Conservation (phyloP, 225 moss, liverwort and hornwort genomes). For the Takakia lepidozioides region DNA sequence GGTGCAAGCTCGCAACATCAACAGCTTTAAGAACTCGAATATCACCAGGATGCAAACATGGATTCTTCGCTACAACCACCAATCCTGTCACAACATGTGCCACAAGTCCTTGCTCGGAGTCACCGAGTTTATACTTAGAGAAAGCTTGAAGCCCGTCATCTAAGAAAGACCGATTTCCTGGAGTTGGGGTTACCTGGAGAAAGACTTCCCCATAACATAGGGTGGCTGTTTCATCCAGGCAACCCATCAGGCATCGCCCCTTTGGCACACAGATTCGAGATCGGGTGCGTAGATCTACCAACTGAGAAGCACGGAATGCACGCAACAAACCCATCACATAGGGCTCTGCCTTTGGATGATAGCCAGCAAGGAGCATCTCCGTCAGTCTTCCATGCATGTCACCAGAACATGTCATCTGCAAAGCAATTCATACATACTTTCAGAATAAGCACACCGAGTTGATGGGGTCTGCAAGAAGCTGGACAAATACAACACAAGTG, state of each 20-base stretch:
- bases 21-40: conserved; percentile 66
- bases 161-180: conserved; percentile 17
- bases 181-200: conserved; percentile 56
- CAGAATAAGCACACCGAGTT: too few relatives aligned
- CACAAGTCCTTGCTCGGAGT: conserved; percentile 5
- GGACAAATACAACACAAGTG: too few relatives aligned
- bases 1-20: conserved; percentile 53
- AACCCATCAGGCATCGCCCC: conserved; percentile 73
- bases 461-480: too few relatives aligned
- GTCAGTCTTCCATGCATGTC: conserved; percentile 26
- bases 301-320: conserved; percentile 54
- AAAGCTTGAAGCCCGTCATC: conserved; percentile 39
- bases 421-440: too few relatives aligned
- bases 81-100: conserved; percentile 52
- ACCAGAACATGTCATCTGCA: conserved; percentile 39
- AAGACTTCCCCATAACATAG: conserved; percentile 76
- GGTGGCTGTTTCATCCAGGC: conserved; percentile 70
- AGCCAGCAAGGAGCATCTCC: conserved; percentile 59
- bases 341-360: conserved; percentile 45
- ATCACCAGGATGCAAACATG: conserved; percentile 93
- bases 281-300: conserved; percentile 52
- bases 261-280: conserved; percentile 65
- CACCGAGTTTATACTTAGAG: conserved; percentile 11
- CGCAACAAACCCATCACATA: conserved; percentile 60
- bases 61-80: conserved; percentile 81